These are phyloP conservation scores for Candida freyschussii DNA, from an alignment of 1,139 yeast genomes.

Conservation along the genomic window DNA sequence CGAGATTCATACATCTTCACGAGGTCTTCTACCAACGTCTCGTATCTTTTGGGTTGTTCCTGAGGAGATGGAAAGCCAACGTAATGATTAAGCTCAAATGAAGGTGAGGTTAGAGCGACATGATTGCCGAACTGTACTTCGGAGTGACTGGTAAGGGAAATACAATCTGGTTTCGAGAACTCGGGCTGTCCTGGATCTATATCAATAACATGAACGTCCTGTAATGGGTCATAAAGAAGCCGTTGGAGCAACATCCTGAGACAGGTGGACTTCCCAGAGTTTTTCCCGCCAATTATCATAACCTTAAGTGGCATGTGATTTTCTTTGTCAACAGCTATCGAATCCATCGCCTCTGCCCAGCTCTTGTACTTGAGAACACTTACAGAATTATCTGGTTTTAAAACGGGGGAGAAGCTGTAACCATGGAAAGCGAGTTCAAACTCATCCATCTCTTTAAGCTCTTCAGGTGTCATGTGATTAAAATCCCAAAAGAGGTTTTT, in stretches of 20 bases:
- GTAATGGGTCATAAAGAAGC: conserved; percentile 22
- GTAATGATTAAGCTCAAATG: conserved; percentile 35
- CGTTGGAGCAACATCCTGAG: conserved; percentile 51
- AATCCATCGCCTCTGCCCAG: conserved; percentile 26
- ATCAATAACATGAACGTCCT: conserved; percentile 51
- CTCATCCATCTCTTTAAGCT: conserved; percentile 10
- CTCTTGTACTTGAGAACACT: conserved; percentile 27
- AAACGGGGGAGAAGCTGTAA: conserved; percentile 37
- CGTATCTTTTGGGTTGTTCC: conserved; percentile 58
- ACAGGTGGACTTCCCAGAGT: conserved; percentile 81
- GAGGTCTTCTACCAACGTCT: conserved; percentile 41
- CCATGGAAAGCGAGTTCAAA: conserved; percentile 26
- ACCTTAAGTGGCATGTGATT: conserved; percentile 28
- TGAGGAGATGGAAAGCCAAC: conserved; percentile 75
- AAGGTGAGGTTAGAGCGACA: conserved; percentile 18
- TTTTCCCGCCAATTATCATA: conserved; percentile 59
- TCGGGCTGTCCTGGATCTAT: conserved; percentile 93
- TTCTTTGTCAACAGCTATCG: conserved; percentile 20
- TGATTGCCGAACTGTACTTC: conserved; percentile 21
- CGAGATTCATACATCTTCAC: conserved; percentile 30
- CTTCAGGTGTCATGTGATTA: conserved; percentile 11
- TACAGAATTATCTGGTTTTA: conserved; percentile 29
- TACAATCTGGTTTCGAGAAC: conserved; percentile 61
- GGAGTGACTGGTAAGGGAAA: conserved; percentile 28
- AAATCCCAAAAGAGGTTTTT: conserved; percentile 36